A percentile compares a stretch with the other conserved stretches of the same genome.
Conservation (phyloP, 108 stramenopile genomes). For the Discostella stelligeroides region DNA sequence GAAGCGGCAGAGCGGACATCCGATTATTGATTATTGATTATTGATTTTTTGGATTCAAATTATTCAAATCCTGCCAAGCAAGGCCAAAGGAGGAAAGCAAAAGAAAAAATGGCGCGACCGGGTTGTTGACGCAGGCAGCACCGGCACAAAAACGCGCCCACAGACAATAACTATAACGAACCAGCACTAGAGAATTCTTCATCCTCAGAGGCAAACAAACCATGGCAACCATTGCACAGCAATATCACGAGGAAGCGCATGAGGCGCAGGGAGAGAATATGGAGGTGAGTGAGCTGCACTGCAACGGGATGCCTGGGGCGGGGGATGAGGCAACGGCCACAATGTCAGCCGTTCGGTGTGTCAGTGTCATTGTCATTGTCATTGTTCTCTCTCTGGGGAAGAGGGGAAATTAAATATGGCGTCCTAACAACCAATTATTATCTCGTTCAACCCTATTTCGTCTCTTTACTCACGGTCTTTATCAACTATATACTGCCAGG, state of each 20-base stretch:
- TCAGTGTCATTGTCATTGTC: background rate
- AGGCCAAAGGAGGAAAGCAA: no score
- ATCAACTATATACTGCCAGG: conserved; percentile 44
- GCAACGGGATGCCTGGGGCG: background rate
- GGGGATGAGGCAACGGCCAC: background rate
- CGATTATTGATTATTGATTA: no score
- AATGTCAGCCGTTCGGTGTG: background rate
- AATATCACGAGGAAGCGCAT: conserved; percentile 46
- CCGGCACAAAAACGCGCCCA: no score
- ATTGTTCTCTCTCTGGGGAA: background rate
- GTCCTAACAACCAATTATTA: no score
- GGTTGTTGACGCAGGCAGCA: no score
- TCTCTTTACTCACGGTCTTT: no score
- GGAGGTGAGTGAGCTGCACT: conserved; percentile 42
- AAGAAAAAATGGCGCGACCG: no score
- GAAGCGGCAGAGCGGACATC: no score
- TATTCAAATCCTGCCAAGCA: no score
- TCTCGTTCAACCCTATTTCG: background rate
- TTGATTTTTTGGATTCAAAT: no score
- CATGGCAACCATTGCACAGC: conserved; percentile 55
- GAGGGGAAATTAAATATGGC: no score
- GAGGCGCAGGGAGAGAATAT: conserved; percentile 48
- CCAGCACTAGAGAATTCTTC: background rate
- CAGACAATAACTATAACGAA: no score
- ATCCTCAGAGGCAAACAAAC: background rate